phyloP scores from a whole-genome alignment of 2,329 filamentous ascomycete species.

The Beauveria medogensis region DNA sequence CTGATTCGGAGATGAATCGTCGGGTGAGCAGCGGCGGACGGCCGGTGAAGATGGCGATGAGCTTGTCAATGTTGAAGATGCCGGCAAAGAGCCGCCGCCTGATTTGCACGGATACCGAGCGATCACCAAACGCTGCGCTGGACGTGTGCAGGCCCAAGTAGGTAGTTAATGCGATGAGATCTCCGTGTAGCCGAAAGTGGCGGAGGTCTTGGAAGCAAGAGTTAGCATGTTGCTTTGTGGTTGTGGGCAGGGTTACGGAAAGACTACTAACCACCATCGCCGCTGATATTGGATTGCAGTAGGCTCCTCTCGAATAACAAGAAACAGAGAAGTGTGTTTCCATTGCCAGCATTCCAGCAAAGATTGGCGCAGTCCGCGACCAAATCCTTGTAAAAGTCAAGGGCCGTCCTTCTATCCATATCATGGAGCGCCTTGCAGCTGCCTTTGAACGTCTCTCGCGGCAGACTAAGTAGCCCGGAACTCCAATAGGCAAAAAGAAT shows the following conservation, averaged over 20 bases:
- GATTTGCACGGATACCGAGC: slow-evolving; percentile 11
- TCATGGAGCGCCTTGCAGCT: slow-evolving; percentile 1
- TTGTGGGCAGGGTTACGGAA: background rate
- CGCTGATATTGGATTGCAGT: slow-evolving; percentile 26
- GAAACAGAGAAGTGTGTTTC: slow-evolving; percentile 26
- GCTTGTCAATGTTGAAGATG: slow-evolving; percentile 28
- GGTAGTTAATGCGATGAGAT: slow-evolving; percentile 11
- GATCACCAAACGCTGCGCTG: background rate
- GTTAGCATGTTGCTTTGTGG: background rate
- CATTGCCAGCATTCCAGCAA: slow-evolving; percentile 19
- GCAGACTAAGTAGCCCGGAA: background rate
- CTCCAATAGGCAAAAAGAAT: slow-evolving; percentile 23
- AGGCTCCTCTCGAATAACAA: slow-evolving; percentile 22
- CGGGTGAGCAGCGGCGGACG: slow-evolving; percentile 30
- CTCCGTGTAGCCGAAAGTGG: slow-evolving; percentile 11
- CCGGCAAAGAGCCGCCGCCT: slow-evolving; percentile 22
- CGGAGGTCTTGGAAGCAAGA: background rate
- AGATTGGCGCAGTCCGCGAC: slow-evolving; percentile 19
- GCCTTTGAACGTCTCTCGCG: background rate
- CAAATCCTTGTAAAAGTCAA: slow-evolving; percentile 15
- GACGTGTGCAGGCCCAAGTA: slow-evolving; percentile 13
- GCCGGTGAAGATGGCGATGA: slow-evolving; percentile 32
- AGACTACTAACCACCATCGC: slow-evolving; percentile 25
- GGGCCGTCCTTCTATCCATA: slow-evolving; percentile 4
- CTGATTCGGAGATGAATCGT: slow-evolving; percentile 28